phyloP scores from a whole-genome alignment of 108 stramenopile species.

The Skeletonema costatum region DNA sequence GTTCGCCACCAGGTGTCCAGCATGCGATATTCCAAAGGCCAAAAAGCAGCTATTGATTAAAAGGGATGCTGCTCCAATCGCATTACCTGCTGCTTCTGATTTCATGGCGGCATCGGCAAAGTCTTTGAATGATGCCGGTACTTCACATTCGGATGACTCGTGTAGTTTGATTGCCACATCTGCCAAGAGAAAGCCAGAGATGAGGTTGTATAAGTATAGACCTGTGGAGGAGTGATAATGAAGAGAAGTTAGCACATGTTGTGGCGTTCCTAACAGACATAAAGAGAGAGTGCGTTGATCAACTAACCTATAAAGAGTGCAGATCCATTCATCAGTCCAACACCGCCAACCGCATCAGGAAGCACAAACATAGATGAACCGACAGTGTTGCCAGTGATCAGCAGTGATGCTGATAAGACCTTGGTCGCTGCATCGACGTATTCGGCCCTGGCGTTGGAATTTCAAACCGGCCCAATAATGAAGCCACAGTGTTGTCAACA shows the following conservation, averaged over 20 bases:
- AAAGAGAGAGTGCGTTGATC: neutral
- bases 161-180: conserved; percentile 76
- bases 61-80: conserved; percentile 51
- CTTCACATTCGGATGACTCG: conserved; percentile 52
- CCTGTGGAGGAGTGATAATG: conserved; percentile 5
- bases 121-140: conserved; percentile 71
- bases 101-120: conserved; percentile 67
- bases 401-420: conserved; percentile 57
- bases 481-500: neutral
- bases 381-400: conserved; percentile 82
- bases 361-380: conserved; percentile 72
- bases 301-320: conserved; percentile 50
- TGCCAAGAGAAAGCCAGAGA: conserved; percentile 72
- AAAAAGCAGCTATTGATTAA: conserved; percentile 61
- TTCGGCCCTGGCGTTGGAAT: neutral
- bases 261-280: neutral
- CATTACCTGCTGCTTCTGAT: conserved; percentile 31
- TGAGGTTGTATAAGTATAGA: conserved; percentile 63
- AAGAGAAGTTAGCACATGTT: neutral
- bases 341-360: conserved; percentile 60
- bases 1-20: conserved; percentile 39
- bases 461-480: neutral
- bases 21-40: conserved; percentile 57
- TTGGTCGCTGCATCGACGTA: conserved; percentile 2
- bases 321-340: conserved; percentile 57